Evolutionary conservation across 495 filamentous ascomycete genomes (phyloP).

Genomic region (Umbilicaria muhlenbergii): DNA sequence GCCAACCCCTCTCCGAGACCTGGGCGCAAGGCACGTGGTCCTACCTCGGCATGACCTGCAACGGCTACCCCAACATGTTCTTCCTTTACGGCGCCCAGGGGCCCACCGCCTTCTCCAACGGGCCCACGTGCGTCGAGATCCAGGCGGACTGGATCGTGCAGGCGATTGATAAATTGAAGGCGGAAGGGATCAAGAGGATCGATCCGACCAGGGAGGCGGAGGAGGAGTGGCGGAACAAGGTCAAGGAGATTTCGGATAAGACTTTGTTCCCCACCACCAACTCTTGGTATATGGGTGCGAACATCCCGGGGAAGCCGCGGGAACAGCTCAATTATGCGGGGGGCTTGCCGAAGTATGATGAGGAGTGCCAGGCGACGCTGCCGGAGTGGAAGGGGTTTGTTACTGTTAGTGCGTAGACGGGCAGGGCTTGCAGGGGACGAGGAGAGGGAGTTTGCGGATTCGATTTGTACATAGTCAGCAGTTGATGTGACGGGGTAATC

Average conservation of each 20-base stretch:
- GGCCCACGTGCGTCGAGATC: conserved; percentile 29
- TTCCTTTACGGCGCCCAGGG: conserved; percentile 34
- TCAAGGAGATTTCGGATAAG: conserved; percentile 23
- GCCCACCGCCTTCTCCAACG: conserved; percentile 34
- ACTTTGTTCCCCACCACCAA: conserved; percentile 31
- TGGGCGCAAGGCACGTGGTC: conserved; percentile 31
- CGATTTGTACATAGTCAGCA: too few relatives aligned
- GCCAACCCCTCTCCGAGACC: conserved; percentile 25
- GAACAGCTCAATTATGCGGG: conserved; percentile 27
- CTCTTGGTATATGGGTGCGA: conserved; percentile 24
- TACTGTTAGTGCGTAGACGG: conserved; percentile 10
- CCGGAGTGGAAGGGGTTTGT: conserved; percentile 18
- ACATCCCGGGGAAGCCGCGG: conserved; percentile 29
- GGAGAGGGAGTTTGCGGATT: too few relatives aligned
- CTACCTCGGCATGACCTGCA: conserved; percentile 31
- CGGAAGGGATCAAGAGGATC: conserved; percentile 24
- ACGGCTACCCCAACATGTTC: conserved; percentile 39
- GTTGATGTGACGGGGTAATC: too few relatives aligned
- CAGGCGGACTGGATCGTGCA: conserved; percentile 37
- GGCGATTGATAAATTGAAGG: conserved; percentile 24
- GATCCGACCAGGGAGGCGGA: conserved; percentile 30
- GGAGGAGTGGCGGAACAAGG: conserved; percentile 28
- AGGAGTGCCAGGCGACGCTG: conserved; percentile 8
- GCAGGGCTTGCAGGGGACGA: background rate
- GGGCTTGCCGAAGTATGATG: conserved; percentile 11